phyloP scores from a whole-genome alignment of 2,329 filamentous ascomycete genomes.

The Thielaviopsis ethacetica region DNA sequence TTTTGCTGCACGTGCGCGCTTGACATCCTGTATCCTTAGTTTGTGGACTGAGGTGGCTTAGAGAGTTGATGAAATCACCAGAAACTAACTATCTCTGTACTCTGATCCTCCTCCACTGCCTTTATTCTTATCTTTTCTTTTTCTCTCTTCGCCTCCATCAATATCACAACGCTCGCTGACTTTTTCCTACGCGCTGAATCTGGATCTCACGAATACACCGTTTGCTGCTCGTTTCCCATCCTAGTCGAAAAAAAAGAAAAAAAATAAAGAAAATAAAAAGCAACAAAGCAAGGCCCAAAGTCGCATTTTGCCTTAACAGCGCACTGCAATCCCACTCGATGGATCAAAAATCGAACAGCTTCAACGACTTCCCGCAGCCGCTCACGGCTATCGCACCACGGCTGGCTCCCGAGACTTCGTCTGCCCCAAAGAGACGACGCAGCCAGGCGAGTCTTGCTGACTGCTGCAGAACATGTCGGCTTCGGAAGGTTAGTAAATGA shows the following conservation, averaged over 20 bases:
- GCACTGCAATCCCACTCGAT: neutral
- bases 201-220: neutral
- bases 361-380: slow-evolving; percentile 5
- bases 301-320: neutral
- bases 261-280: neutral
- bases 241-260: neutral
- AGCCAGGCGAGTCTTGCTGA: slow-evolving; percentile 16
- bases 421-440: slow-evolving; percentile 20
- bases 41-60: neutral
- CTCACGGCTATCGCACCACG: slow-evolving; percentile 1
- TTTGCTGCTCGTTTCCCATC: too few species aligned
- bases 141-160: neutral
- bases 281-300: neutral
- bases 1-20: too few species aligned
- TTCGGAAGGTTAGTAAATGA: slow-evolving; percentile 20
- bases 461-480: slow-evolving; percentile 23
- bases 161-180: neutral
- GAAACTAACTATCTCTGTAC: neutral
- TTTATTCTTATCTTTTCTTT: too few species aligned
- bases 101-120: neutral
- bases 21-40: neutral
- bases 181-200: neutral
- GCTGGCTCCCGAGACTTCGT: slow-evolving; percentile 11
- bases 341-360: slow-evolving; percentile 3
- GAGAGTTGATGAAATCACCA: neutral